These are phyloP conservation scores for Fusarium pilosicola DNA, from an alignment of 2,329 filamentous ascomycete species.

Conservation along the genomic window DNA sequence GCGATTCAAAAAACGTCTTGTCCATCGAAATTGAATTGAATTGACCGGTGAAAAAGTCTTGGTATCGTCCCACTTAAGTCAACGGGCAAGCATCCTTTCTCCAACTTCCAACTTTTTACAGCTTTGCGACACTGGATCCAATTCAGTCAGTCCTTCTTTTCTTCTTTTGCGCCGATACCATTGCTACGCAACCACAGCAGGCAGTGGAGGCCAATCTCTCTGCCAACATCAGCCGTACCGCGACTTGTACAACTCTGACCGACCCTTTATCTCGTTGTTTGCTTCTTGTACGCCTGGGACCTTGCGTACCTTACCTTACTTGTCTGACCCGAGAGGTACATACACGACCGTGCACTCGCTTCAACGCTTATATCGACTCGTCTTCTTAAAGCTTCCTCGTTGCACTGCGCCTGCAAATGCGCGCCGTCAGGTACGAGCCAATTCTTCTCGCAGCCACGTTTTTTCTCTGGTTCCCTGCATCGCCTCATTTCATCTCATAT, in stretches of 20 bases:
- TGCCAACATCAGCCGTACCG: not conserved
- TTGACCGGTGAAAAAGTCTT: slow-evolving; percentile 6
- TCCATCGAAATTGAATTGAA: not conserved
- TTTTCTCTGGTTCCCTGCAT: not conserved
- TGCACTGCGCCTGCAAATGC: slow-evolving; percentile 30
- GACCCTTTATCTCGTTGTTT: slow-evolving; percentile 23
- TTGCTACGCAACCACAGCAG: not conserved
- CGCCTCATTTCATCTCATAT: slow-evolving; percentile 5
- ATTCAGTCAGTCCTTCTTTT: not conserved
- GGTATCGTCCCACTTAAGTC: slow-evolving; percentile 29
- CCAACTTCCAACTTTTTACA: slow-evolving; percentile 31
- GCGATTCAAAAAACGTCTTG: not conserved
- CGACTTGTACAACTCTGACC: slow-evolving; percentile 4
- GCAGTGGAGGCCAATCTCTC: slow-evolving; percentile 1
- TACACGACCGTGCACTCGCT: slow-evolving; percentile 15
- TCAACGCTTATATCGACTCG: slow-evolving; percentile 13
- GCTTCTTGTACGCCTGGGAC: slow-evolving; percentile 22
- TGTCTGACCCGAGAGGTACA: slow-evolving; percentile 17
- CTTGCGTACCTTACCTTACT: slow-evolving; percentile 8
- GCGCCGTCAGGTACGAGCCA: slow-evolving; percentile 34
- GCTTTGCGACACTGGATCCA: slow-evolving; percentile 1
- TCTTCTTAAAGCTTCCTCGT: not conserved
- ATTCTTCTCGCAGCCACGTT: slow-evolving; percentile 5
- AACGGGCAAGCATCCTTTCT: slow-evolving; percentile 9
- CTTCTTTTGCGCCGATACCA: not conserved